Evolutionary conservation across 2,329 filamentous ascomycete genomes (phyloP).

Genomic region (Aspergillus alliaceus): DNA sequence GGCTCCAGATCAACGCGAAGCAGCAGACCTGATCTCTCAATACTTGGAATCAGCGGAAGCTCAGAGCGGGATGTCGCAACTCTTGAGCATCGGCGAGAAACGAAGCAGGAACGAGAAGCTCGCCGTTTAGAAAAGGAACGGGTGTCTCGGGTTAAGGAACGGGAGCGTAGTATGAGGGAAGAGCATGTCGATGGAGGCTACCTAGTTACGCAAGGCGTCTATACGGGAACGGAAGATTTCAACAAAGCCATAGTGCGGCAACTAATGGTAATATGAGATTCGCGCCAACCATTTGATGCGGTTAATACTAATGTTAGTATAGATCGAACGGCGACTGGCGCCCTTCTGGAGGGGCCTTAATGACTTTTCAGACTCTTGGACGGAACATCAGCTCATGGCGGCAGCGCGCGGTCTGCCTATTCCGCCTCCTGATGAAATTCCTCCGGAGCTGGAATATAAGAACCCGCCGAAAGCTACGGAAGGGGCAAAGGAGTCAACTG

Average conservation of each 20-base stretch:
- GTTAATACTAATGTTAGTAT: constrained; percentile 20
- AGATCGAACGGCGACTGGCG: constrained; percentile 91
- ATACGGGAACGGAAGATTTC: constrained; percentile 90
- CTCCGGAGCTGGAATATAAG: constrained; percentile 63
- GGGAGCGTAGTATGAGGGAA: constrained; percentile 85
- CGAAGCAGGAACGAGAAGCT: constrained; percentile 86
- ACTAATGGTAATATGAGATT: constrained; percentile 67
- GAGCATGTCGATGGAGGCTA: constrained; percentile 94
- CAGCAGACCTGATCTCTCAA: constrained; percentile 60
- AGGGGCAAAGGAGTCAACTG: constrained; percentile 51
- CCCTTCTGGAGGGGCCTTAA: constrained; percentile 95
- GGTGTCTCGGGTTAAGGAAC: constrained; percentile 71
- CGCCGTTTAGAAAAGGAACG: constrained; percentile 81
- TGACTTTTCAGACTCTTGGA: constrained; percentile 85
- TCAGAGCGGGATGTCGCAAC: constrained; percentile 51
- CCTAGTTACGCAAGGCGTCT: constrained; percentile 89
- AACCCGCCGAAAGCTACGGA: constrained; percentile 48
- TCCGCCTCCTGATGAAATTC: constrained; percentile 79
- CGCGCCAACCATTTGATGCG: neutral
- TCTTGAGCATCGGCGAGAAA: constrained; percentile 71
- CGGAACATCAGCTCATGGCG: constrained; percentile 91
- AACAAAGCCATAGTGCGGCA: constrained; percentile 85
- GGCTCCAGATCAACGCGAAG: constrained; percentile 50
- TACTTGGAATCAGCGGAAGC: constrained; percentile 55
- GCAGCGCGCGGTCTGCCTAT: constrained; percentile 81